Evolutionary conservation across 495 filamentous ascomycete species (phyloP), one percentile per base, ranked within the genome.

Genomic region (Tetracladium marchalianum): DNA sequence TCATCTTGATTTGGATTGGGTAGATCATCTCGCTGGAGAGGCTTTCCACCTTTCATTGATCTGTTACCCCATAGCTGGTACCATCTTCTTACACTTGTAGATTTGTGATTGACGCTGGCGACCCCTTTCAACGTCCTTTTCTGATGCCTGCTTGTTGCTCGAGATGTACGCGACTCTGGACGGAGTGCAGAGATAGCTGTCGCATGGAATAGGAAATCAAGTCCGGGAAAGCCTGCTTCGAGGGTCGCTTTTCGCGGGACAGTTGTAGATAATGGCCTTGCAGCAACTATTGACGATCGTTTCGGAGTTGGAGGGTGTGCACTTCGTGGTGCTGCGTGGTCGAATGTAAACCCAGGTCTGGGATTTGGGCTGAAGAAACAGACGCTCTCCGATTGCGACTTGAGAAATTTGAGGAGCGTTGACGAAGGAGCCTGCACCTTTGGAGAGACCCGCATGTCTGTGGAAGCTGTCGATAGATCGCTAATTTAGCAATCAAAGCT

Each of bases 401-500:
- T 73, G 34, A 86, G 65, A 47, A 80, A 85, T 32, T 71, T 75
- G 48, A 86, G 66, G 8, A 84, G 65, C 31, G 68, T 66, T 36
- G 68, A 59, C 31, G 81, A 85, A 17, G 82, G 81, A 36, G 68
- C 73, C 39, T 59, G 60, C 22, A 36, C 32, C 35, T 53, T 58
- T 41, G 65, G 55, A 60, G 59, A 58, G 56, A 60, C 50, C 47
- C 53, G 53, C 56, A 59, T 59, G 50, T 31, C 41, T 27, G 7
- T 27, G 22, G 7, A 27, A 27, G 22, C 22, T 27, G 10, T n/a
- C 35, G 22, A 27, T 27, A 3, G 22, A 27, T 27, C 22, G 7
- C 22, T 27, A 27, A 27, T 3, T 3, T 27, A 27, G 7, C 22
- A 27, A 27, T 27, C 22, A 27, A 7, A 27, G 22, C 22, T 27